A percentile compares a stretch with the other conserved stretches of the same genome.
Evolutionary conservation across 805 yeast genomes (phyloP).

Genomic region (Lachancea thermotolerans): DNA sequence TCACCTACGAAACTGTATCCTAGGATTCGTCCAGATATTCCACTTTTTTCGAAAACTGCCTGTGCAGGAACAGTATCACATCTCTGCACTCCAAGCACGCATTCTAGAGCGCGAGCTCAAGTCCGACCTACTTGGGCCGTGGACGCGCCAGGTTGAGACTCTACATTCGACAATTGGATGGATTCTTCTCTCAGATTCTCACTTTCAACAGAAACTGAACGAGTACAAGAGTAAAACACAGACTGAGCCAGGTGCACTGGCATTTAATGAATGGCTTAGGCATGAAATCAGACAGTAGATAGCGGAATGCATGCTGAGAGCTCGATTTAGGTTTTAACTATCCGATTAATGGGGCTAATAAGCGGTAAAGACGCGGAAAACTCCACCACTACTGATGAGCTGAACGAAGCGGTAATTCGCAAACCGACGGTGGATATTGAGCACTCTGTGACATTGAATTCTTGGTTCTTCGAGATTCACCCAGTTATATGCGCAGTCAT

Average conservation of each 20-base stretch:
- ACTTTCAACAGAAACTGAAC: neutral
- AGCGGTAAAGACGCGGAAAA: no score
- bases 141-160: constrained; percentile 22
- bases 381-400: no score
- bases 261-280: neutral
- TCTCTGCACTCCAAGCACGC: constrained; percentile 16
- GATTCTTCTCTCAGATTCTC: neutral
- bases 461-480: neutral
- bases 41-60: constrained; percentile 21
- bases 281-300: neutral
- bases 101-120: constrained; percentile 17
- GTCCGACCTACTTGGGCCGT: constrained; percentile 18
- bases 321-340: no score
- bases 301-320: neutral
- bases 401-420: no score
- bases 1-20: constrained; percentile 20
- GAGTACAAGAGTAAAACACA: neutral
- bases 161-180: constrained; percentile 10
- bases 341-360: no score
- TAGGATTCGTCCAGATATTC: constrained; percentile 21
- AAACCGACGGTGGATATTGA: no score
- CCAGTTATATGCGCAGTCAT: neutral
- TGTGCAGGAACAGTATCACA: constrained; percentile 13
- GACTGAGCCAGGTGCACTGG: neutral
- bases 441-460: neutral